Evolutionary conservation across 2,329 filamentous ascomycete species (phyloP), one percentile per base, ranked within the genome.

Genomic region (Sporothrix protearum): DNA sequence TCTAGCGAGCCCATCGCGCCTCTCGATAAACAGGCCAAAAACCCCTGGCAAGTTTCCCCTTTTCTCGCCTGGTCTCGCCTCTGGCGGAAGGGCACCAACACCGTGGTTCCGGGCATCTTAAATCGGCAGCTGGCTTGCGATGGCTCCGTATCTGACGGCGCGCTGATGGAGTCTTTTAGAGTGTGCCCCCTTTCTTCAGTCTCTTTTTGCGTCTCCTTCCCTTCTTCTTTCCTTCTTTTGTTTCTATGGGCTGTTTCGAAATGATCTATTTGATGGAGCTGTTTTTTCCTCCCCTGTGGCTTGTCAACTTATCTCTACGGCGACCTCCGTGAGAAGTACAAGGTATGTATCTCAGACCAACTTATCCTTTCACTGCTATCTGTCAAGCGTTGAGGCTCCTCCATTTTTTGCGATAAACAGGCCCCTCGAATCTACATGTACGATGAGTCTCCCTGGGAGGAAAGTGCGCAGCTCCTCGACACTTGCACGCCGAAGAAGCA

Each of bases 91-190:
- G 33, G 67, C 28, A 42, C 69, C 71, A 73, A 22, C 55, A 68
- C 64, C 71, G 59, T 72, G 71, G 71, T 57, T 69, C 39, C 66
- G 55, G 71, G 71, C 71, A 71, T 69, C 69, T 73, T 47, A 19
- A 73, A 73, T 67, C 67, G 71, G 67, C 61, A 69, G 42, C 66
- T 47, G 66, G 45, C 14, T 36, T 45, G 39, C 39, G 25, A 30
- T 67, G 63, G 19, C 59, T 63, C 59, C n/a, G 59, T 42, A 63
- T 42, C 36, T 39, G 36, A 63, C 36, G 36, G 59, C 36, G n/a
- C 59, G n/a, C 33, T 19, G 16, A 61, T 28, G 47, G 47, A 19
- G 53, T 30, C 3, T 19, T 30, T 33, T 33, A 9, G 39, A 42
- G n/a, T 25, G n/a, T 16, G 57, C 33, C 57, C 61, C 61, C 63